Base-by-base conservation (phyloP, 1,284 basidiomycete species). In the Pseudozyma thailandica region DNA sequence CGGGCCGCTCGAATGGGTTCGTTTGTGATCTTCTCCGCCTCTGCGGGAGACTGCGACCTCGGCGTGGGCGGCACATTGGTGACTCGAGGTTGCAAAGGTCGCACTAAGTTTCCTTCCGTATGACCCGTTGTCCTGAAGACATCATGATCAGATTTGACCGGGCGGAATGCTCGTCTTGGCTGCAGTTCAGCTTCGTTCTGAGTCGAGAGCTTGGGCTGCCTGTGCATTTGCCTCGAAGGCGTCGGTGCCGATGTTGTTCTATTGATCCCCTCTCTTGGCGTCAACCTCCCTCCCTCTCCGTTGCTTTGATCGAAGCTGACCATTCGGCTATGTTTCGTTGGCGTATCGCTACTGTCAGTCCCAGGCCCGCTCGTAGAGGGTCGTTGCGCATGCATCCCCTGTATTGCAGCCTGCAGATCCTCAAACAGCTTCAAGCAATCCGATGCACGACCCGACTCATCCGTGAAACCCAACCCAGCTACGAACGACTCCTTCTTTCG, bases 401-500 rank as follows among this genome's bases (percentile, higher is more conserved):
- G 44, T 13, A 72, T 62, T 8, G 59, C 69, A 18, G 69, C 69
- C 39, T 66, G 63, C 23, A 72, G 50, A 38, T 72, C 55, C 23
- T 72, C 59, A 25, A 72, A 72, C 9, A 72, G 51, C 54, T 66
- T 72, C 42, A 62, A n/a, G 23, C 58, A 58, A 31, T 66, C 63
- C 23, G 53, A 57, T 15, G 50, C 35, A 12, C 45, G 33, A 13
- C 50, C 52, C 28, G 43, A 48, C 10, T 65, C 47, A 27, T 61
- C 57, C 6, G 49, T 50, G 18, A 71, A 54, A 10, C 61, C 61
- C 2, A 71, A 50, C 3, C 68, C 68, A 10, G 68, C 68, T 39
- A 71, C 58, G 20, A 71, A 50, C 1, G 56, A 60, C 31, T 71
- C 68, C 50, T 64, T 61, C 50, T 71, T 71, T 26, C 68, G 56